Conservation (phyloP, 2,329 filamentous ascomycete genomes). For the Raffaelea arxii region DNA sequence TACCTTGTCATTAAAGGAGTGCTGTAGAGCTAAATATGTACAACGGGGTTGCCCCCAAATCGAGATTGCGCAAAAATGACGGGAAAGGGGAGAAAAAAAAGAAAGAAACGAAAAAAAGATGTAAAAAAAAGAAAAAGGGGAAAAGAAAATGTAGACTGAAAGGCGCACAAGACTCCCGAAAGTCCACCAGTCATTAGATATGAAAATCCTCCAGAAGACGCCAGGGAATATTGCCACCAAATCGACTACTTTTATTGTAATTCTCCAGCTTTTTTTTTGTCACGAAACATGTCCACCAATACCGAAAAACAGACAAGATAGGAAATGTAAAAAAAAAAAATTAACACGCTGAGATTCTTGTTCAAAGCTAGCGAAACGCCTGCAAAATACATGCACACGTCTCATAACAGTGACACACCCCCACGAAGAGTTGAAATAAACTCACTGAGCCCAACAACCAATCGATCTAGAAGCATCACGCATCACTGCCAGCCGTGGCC, state of each 20-base stretch:
- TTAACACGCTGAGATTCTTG: slow-evolving; percentile 4
- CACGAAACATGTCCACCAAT: slow-evolving; percentile 5
- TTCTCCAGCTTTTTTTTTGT: slow-evolving; percentile 5
- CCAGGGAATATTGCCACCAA: slow-evolving; percentile 10
- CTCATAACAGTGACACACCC: no score
- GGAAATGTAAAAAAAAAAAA: slow-evolving; percentile 2
- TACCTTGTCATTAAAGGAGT: no score
- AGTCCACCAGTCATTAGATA: slow-evolving; percentile 17
- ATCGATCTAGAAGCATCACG: no score
- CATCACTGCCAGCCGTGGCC: no score
- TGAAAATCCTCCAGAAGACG: slow-evolving; percentile 12
- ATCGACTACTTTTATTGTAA: slow-evolving; percentile 8
- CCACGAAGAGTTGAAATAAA: no score
- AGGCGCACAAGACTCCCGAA: slow-evolving; percentile 18
- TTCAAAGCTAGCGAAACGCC: slow-evolving; percentile 3
- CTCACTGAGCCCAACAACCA: slow-evolving; percentile 2
- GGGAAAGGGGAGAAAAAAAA: slow-evolving; percentile 13
- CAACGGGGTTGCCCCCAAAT: no score
- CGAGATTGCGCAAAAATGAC: slow-evolving; percentile 1
- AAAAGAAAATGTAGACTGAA: slow-evolving; percentile 8
- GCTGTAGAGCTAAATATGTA: no score
- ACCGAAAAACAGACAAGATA: slow-evolving; percentile 1
- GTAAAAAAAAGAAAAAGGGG: slow-evolving; percentile 11
- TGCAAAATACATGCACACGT: no score
- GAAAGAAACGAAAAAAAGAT: slow-evolving; percentile 11